These are phyloP conservation scores for Macadamia integrifolia DNA, from an alignment of 164 flowering plant species.

Conservation along the genomic window DNA sequence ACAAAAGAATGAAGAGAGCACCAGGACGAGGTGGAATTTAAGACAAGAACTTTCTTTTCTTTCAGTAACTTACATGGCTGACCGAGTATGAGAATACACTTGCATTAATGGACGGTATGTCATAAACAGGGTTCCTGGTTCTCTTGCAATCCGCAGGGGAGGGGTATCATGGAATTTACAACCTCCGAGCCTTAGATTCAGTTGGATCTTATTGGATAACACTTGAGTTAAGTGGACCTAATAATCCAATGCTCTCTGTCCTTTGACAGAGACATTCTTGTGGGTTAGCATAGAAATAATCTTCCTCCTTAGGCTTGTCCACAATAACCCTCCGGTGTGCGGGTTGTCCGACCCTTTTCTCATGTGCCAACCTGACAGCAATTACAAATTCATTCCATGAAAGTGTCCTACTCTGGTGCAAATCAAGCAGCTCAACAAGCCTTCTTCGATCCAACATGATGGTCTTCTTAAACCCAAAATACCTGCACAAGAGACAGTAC, in stretches of 20 bases:
- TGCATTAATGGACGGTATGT: background rate
- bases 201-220: background rate
- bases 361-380: slow-evolving; percentile 52
- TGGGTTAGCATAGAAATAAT: slow-evolving; percentile 93
- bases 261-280: slow-evolving; percentile 77
- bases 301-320: slow-evolving; percentile 96
- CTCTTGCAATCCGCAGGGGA: background rate
- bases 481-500: slow-evolving; percentile 42
- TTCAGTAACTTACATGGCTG: background rate
- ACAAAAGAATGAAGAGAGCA: slow-evolving; percentile 5
- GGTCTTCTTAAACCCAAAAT: slow-evolving; percentile 71
- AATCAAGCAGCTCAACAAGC: slow-evolving; percentile 70
- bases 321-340: slow-evolving; percentile 40
- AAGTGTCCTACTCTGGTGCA: slow-evolving; percentile 68
- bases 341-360: slow-evolving; percentile 64
- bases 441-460: slow-evolving; percentile 57
- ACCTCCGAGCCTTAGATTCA: background rate
- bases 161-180: background rate
- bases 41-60: background rate
- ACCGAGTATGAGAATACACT: background rate
- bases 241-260: slow-evolving; percentile 28
- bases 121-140: background rate
- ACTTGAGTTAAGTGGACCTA: slow-evolving; percentile 21
- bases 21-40: background rate
- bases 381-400: slow-evolving; percentile 61